A percentile compares a stretch with the other conserved stretches of the same genome.
phyloP scores from a whole-genome alignment of 305 asterid species.

The Fraxinus paxiana region DNA sequence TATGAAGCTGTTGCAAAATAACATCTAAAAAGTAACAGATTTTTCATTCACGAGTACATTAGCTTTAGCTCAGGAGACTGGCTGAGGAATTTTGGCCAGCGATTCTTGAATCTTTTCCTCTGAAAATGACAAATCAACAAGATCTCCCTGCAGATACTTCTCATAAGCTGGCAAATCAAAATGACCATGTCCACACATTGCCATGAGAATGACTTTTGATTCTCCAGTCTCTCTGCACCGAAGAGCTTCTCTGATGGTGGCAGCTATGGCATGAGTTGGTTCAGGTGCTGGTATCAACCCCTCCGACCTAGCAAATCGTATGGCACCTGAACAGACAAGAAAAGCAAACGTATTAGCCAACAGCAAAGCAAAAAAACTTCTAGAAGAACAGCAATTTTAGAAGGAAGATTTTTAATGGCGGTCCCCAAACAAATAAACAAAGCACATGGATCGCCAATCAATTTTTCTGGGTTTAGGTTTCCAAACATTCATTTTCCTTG shows the following conservation, averaged over 20 bases:
- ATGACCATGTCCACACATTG: constrained; percentile 98
- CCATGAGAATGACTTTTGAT: constrained; percentile 81
- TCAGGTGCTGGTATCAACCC: constrained; percentile 95
- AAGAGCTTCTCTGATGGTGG: constrained; percentile 79
- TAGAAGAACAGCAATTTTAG: neutral
- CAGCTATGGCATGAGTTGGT: constrained; percentile 88
- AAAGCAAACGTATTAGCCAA: neutral
- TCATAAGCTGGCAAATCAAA: constrained; percentile 87
- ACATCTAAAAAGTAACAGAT: neutral
- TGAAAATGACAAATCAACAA: constrained; percentile 65
- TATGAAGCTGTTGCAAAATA: neutral
- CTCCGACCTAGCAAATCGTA: constrained; percentile 83
- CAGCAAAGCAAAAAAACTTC: too few relatives aligned
- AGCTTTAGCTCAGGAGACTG: constrained; percentile 17
- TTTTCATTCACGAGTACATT: neutral
- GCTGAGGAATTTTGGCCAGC: constrained; percentile 58
- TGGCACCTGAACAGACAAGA: constrained; percentile 52
- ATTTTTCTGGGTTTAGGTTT: too few relatives aligned
- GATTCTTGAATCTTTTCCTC: constrained; percentile 55
- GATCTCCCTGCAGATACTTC: constrained; percentile 66
- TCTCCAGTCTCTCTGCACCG: constrained; percentile 80
- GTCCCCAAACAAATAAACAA: neutral
- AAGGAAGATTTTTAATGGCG: neutral
- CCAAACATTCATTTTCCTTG: neutral
- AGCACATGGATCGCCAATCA: neutral